Evolutionary conservation across 208 protist species (phyloP), one percentile per base, ranked within the genome.

Genomic region (Crithidia expoeki): DNA sequence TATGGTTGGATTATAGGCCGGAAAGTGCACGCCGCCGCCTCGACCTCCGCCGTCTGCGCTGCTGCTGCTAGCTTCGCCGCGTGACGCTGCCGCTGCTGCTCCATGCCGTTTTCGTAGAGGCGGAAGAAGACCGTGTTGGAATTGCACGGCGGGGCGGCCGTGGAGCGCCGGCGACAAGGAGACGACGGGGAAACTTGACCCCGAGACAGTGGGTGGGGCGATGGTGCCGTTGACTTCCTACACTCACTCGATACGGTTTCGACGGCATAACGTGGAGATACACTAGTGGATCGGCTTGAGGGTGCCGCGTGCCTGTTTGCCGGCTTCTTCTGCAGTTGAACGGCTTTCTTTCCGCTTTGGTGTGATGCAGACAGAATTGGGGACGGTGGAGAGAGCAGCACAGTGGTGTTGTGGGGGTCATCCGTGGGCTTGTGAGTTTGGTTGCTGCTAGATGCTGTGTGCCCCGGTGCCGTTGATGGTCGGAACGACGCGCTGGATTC

Each of bases 81-180:
- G 17, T 36, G 27, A 0, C 64, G 58, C 49, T 57, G 49, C 17
- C 61, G 70, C n/a, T 76, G 69, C 30, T 63, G 68, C 71, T 68
- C 68, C 60, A 74, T 52, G 12, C 67, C 74, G n/a, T 68, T 58
- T 42, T 68, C 57, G 40, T 80, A 80, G n/a, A 80, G 34, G 12
- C 74, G 66, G 23, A 55, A 58, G 32, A 80, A 80, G 11, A 80
- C 68, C 4, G 67, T 36, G 2, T 21, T 6, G 58, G 23, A 5
- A 42, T 2, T 0, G 9, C 49, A 17, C 46, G 27, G 4, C n/a
- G 28, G 0, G 34, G 34, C 5, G 34, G 9, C 47, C 1, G 23
- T 19, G 44, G 17, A 4, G 56, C 6, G 2, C 27, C 17, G 9
- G 12, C 19, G 28, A 30, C 30, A 55, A n/a, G 4, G 40, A 2